These are phyloP conservation scores for Cryoendolithus antarcticus DNA, from an alignment of 2,329 filamentous ascomycete species.

Conservation along the genomic window DNA sequence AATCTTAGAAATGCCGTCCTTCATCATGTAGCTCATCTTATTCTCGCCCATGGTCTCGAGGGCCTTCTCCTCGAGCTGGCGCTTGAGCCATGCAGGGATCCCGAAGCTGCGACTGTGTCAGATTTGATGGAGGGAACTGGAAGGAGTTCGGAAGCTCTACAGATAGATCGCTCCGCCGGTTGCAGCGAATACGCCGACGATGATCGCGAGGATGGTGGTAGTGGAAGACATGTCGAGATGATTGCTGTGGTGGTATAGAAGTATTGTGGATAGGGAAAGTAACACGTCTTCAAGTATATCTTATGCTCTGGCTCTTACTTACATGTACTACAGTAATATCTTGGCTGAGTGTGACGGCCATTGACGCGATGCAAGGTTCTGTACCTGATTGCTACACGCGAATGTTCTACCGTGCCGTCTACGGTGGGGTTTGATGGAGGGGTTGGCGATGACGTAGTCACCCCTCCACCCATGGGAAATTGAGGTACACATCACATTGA, in stretches of 20 bases:
- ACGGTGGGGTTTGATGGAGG: not conserved
- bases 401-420: not conserved
- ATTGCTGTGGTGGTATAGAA: no score
- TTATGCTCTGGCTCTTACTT: no score
- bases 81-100: slow-evolving; percentile 35
- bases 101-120: slow-evolving; percentile 24
- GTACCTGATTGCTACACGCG: no score
- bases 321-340: no score
- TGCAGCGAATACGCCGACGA: slow-evolving; percentile 25
- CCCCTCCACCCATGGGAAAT: not conserved
- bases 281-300: no score
- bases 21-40: slow-evolving; percentile 28
- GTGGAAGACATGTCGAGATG: no score
- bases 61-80: slow-evolving; percentile 33
- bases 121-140: not conserved
- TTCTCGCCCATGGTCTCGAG: slow-evolving; percentile 42
- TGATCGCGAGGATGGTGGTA: slow-evolving; percentile 10
- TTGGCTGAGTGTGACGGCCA: no score
- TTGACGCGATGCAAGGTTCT: no score
- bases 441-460: not conserved
- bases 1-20: slow-evolving; percentile 17
- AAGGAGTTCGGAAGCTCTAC: not conserved
- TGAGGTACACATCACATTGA: not conserved
- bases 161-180: slow-evolving; percentile 31
- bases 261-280: no score